A percentile compares a stretch with the other conserved stretches of the same genome.
Conservation (phyloP, 345 rosid species). For the Fremontodendron californicum region DNA sequence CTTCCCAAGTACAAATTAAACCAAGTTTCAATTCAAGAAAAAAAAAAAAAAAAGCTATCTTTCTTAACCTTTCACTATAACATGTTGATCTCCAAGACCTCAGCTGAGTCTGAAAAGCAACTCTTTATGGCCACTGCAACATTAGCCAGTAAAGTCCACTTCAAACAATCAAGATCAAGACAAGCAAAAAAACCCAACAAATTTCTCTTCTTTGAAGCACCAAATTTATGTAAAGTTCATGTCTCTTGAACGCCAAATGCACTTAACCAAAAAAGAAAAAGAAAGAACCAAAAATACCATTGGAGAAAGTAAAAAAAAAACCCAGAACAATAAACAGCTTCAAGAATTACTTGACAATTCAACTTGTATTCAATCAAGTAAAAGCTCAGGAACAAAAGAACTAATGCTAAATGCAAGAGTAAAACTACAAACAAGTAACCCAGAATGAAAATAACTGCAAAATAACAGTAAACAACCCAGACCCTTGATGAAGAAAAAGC, state of each 20-base stretch:
- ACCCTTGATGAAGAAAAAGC: background rate
- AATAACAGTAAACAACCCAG: background rate
- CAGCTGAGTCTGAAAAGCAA: too few species aligned
- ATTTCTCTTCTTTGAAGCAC: background rate
- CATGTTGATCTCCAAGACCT: too few species aligned
- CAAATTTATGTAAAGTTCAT: slow-evolving; percentile 12
- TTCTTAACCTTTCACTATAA: too few species aligned
- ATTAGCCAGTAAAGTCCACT: background rate
- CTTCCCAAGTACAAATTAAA: too few species aligned
- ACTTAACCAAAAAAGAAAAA: background rate
- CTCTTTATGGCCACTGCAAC: too few species aligned
- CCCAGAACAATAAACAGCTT: background rate
- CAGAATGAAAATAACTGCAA: background rate
- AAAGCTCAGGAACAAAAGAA: slow-evolving; percentile 1
- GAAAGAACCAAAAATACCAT: slow-evolving; percentile 1
- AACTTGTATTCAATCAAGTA: background rate
- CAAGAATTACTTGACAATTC: background rate
- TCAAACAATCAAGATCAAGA: slow-evolving; percentile 7
- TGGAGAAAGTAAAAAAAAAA: slow-evolving; percentile 1
- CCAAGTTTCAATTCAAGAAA: too few species aligned
- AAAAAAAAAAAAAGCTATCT: too few species aligned
- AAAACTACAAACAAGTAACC: background rate
- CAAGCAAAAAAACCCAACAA: background rate
- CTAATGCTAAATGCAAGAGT: background rate
- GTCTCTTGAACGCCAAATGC: slow-evolving; percentile 11